Conservation (phyloP, 495 filamentous ascomycete genomes). For the Xylaria cubensis region DNA sequence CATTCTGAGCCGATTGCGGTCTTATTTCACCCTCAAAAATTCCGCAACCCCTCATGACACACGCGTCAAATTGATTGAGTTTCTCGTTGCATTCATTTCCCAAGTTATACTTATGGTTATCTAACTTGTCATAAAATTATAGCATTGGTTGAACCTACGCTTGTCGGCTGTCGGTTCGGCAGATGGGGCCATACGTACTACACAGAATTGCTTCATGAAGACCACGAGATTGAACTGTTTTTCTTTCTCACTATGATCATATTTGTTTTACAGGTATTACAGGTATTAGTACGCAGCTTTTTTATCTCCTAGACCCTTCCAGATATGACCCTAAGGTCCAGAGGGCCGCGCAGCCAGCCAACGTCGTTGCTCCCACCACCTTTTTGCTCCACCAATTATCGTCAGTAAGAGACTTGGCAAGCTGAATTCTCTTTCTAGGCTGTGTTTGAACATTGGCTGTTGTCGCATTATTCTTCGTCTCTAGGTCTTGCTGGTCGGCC, state of each 20-base stretch:
- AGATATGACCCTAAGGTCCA: slow-evolving; percentile 69
- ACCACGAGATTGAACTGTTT: background rate
- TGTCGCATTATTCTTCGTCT: slow-evolving; percentile 43
- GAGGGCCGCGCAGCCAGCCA: slow-evolving; percentile 70
- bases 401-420: slow-evolving; percentile 68
- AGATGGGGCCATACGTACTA: background rate
- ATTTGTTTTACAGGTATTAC: background rate
- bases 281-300: background rate
- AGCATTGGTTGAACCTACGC: background rate
- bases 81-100: background rate
- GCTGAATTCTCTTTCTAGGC: slow-evolving; percentile 49
- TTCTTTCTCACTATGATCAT: background rate
- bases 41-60: background rate
- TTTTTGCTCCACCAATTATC: slow-evolving; percentile 76
- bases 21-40: background rate
- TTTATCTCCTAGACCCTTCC: slow-evolving; percentile 41
- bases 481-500: slow-evolving; percentile 52
- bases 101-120: background rate
- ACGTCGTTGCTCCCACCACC: slow-evolving; percentile 65
- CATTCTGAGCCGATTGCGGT: background rate
- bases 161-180: background rate
- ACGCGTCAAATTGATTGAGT: background rate
- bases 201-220: background rate
- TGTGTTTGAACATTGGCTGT: slow-evolving; percentile 44
- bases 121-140: background rate